phyloP scores from a whole-genome alignment of 495 filamentous ascomycete genomes.

The Penicillium atrosanguineum region DNA sequence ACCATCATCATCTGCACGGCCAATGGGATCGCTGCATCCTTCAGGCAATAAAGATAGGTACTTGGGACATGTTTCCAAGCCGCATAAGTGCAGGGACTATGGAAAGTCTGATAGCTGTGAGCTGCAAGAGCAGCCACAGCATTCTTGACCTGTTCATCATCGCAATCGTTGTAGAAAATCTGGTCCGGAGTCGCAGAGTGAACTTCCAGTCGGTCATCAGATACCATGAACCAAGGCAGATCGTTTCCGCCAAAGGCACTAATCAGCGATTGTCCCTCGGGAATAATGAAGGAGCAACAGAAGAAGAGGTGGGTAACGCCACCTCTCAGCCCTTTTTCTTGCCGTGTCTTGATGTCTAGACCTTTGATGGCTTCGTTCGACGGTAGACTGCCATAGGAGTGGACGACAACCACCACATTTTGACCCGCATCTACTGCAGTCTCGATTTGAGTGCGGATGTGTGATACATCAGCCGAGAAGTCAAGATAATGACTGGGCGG shows the following conservation, averaged over 20 bases:
- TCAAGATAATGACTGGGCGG: no score
- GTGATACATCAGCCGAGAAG: slow-evolving; percentile 5
- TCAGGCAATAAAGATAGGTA: slow-evolving; percentile 48
- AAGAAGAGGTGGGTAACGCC: slow-evolving; percentile 41
- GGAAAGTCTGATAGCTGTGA: slow-evolving; percentile 4
- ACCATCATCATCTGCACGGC: slow-evolving; percentile 36
- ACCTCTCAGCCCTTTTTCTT: slow-evolving; percentile 27
- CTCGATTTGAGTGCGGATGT: slow-evolving; percentile 11
- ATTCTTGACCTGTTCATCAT: background rate
- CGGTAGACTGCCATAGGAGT: slow-evolving; percentile 37
- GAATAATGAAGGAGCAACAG: slow-evolving; percentile 30
- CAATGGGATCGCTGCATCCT: slow-evolving; percentile 15
- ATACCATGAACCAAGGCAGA: background rate
- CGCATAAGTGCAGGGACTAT: slow-evolving; percentile 32
- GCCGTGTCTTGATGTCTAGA: slow-evolving; percentile 30
- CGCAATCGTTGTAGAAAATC: slow-evolving; percentile 5
- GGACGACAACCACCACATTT: slow-evolving; percentile 42
- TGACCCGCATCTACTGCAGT: slow-evolving; percentile 22
- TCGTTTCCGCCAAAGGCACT: background rate
- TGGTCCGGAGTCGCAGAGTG: slow-evolving; percentile 31
- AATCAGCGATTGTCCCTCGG: slow-evolving; percentile 2
- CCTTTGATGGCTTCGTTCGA: slow-evolving; percentile 41
- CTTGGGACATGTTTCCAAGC: slow-evolving; percentile 46
- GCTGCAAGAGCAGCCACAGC: background rate
- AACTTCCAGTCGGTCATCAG: background rate